Conservation (phyloP, 2,329 filamentous ascomycete genomes). For the Phaeosphaeriaceae sp. region DNA sequence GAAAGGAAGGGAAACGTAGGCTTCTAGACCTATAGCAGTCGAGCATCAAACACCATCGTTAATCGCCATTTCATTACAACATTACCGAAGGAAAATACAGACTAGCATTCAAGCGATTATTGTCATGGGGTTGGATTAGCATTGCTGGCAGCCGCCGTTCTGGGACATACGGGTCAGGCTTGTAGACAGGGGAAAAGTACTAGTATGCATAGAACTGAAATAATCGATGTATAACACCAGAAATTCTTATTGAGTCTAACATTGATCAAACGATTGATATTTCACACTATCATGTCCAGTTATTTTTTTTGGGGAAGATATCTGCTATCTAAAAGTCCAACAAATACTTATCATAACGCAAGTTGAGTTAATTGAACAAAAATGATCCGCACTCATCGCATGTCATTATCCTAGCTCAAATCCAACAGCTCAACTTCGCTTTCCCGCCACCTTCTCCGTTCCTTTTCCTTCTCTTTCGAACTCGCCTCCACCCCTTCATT, state of each 20-base stretch:
- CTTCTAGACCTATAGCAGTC: background rate
- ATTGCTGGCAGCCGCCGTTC: conserved; percentile 19
- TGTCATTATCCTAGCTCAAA: conserved; percentile 24
- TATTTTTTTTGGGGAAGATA: no score
- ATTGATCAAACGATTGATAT: no score
- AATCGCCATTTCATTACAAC: conserved; percentile 18
- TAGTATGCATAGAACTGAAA: background rate
- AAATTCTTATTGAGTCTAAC: background rate
- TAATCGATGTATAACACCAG: background rate
- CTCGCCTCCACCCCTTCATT: background rate
- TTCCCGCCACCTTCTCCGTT: conserved; percentile 42
- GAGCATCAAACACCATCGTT: background rate
- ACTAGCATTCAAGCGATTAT: conserved; percentile 10
- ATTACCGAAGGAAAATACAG: conserved; percentile 17
- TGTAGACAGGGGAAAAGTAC: background rate
- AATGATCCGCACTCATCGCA: no score
- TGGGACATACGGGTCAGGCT: conserved; percentile 29
- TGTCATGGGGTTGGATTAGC: conserved; percentile 6
- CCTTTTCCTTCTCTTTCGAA: conserved; percentile 33
- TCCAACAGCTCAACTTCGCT: conserved; percentile 47
- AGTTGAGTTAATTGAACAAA: no score
- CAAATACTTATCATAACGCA: no score
- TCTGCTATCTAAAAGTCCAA: no score
- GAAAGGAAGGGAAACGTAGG: conserved; percentile 49
- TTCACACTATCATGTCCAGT: no score